phyloP scores from a whole-genome alignment of 257 asterid species.

The Ocimum tenuiflorum region DNA sequence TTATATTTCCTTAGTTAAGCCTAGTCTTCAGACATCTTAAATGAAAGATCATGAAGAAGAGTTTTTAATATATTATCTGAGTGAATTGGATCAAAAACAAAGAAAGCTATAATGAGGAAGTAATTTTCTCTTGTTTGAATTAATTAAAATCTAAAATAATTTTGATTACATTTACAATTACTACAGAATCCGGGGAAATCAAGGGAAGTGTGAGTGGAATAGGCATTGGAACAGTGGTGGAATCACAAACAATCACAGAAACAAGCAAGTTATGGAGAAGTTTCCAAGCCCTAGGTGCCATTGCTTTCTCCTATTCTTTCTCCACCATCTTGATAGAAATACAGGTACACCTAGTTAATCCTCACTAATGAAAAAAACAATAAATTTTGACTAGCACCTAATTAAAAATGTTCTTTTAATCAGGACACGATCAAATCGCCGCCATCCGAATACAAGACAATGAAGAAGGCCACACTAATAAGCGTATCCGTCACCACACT shows the following conservation, averaged over 20 bases:
- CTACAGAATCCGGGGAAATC: slow-evolving; percentile 47
- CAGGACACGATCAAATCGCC: slow-evolving; percentile 80
- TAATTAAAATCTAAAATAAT: no score
- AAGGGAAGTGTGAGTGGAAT: slow-evolving; percentile 69
- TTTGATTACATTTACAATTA: no score
- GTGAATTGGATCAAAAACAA: no score
- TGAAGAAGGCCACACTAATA: slow-evolving; percentile 63
- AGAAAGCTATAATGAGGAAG: no score
- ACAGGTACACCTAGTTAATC: slow-evolving; percentile 40
- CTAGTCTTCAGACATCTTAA: no score
- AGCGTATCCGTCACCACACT: slow-evolving; percentile 66
- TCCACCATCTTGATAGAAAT: slow-evolving; percentile 71
- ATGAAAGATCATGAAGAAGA: no score
- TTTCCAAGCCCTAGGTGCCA: slow-evolving; percentile 73
- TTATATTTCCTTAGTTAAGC: no score
- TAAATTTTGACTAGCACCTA: no score
- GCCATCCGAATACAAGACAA: slow-evolving; percentile 66
- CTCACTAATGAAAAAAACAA: no score
- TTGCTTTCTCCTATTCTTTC: slow-evolving; percentile 83
- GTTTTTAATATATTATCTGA: no score
- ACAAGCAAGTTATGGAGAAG: slow-evolving; percentile 66
- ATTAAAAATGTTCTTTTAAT: background rate
- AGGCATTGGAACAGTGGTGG: slow-evolving; percentile 54
- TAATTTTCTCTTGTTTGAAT: no score
- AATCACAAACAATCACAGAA: slow-evolving; percentile 29